Base-by-base conservation (phyloP, 2,329 filamentous ascomycete genomes). In the Diplocarpon rosae region DNA sequence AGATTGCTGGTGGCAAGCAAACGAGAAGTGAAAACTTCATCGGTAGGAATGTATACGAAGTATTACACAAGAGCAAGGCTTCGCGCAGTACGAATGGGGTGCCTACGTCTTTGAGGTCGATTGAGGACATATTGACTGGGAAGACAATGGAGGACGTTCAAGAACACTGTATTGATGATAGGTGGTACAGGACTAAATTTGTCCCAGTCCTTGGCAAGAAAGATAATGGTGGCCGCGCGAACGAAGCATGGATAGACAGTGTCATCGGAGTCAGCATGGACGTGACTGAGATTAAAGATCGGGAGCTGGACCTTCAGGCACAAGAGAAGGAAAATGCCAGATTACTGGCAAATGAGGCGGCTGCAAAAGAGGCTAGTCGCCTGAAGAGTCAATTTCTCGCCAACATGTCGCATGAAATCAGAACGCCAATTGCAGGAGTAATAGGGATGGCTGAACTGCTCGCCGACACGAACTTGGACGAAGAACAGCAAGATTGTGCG, bases 201-300 rank as follows among this genome's bases (percentile, higher is more conserved):
- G 69, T 85, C 8, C 83, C 84, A 1, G 69, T 85, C 30, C 62
- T 76, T 16, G 72, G 70, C 12, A 75, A 77, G 43, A 71, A 72
- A 36, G 66, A 72, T 1, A 67, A 65, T 20, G 75, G 75, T 12
- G 66, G 70, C 12, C 69, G 69, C 52, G 65, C 64, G 2, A 64
- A 62, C 12, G 68, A 74, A 12, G 62, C 66, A 2, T 72, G 67
- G 39, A 70, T 87, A 15, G 78, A 85, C 50, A 83, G 83, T 1
- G 81, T 85, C 1, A 85, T 87, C 45, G 83, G 82, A 2, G 76
- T 88, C n/a, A 80, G 82, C 37, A 83, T 87, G 73, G 83, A 89
- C 56, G 76, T 88, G 5, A 88, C 84, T 0, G 81, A 86, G 54
- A 62, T 86, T 24, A 80, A 80, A 51, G 68, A 74, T 45, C 72